phyloP scores from a whole-genome alignment of 495 filamentous ascomycete species.

The Lepraria neglecta region DNA sequence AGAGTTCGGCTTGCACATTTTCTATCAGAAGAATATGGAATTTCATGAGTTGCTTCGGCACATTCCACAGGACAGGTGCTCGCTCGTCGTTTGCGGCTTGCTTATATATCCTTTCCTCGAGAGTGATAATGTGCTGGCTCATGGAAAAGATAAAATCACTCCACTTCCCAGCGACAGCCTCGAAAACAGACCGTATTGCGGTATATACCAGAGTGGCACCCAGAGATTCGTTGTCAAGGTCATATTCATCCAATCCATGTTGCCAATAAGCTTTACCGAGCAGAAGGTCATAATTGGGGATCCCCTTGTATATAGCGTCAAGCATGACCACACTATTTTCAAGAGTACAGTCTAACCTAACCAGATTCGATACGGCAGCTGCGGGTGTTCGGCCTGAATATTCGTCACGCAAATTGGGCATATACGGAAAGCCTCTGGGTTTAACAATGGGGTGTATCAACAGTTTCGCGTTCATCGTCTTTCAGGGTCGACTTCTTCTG shows the following conservation, averaged over 20 bases:
- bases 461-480: no score
- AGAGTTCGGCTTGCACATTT: constrained; percentile 36
- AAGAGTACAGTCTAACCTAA: neutral
- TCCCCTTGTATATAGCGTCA: constrained; percentile 9
- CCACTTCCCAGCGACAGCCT: constrained; percentile 21
- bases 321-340: constrained; percentile 17
- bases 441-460: constrained; percentile 7
- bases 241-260: constrained; percentile 12
- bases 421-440: constrained; percentile 20
- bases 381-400: no score
- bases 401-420: no score
- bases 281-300: constrained; percentile 1
- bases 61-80: constrained; percentile 47
- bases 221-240: neutral
- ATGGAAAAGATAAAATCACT: constrained; percentile 21
- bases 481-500: neutral
- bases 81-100: constrained; percentile 47
- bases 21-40: constrained; percentile 42
- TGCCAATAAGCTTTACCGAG: constrained; percentile 4
- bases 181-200: constrained; percentile 16
- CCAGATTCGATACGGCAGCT: neutral
- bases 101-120: constrained; percentile 51
- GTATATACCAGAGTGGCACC: neutral
- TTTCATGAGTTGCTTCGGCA: constrained; percentile 41
- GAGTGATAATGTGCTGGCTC: constrained; percentile 20